These are phyloP conservation scores for Entomortierella parvispora DNA, from an alignment of 192 early-diverging fungal species.

Conservation along the genomic window DNA sequence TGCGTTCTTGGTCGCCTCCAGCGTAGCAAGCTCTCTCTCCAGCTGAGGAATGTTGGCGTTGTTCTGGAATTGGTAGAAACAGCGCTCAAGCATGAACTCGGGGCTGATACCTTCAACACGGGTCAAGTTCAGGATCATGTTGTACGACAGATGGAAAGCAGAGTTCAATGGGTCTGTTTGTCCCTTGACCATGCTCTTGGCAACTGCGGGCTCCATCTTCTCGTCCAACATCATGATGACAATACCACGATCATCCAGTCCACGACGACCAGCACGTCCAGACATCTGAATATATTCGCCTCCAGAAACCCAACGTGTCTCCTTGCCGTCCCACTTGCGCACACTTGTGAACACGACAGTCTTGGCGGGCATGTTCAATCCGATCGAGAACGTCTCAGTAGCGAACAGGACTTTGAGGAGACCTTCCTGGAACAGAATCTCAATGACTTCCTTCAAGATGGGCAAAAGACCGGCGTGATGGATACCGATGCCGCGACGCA, in stretches of 20 bases:
- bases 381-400: slow-evolving; percentile 99
- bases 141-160: slow-evolving; percentile 95
- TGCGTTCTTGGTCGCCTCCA: slow-evolving; percentile 62
- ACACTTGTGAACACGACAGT: slow-evolving; percentile 97
- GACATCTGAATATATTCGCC: slow-evolving; percentile 99
- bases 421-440: slow-evolving; percentile 98
- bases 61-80: slow-evolving; percentile 95
- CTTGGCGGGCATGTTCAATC: slow-evolving; percentile 99
- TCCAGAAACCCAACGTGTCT: slow-evolving; percentile 78
- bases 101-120: slow-evolving; percentile 94
- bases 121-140: slow-evolving; percentile 96
- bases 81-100: slow-evolving; percentile 91
- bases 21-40: slow-evolving; percentile 66
- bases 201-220: slow-evolving; percentile 92
- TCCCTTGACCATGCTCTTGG: slow-evolving; percentile 93
- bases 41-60: slow-evolving; percentile 82
- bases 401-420: slow-evolving; percentile 98
- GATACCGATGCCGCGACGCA: slow-evolving; percentile 94
- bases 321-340: slow-evolving; percentile 93
- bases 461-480: slow-evolving; percentile 97
- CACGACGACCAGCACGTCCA: slow-evolving; percentile 96
- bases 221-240: slow-evolving; percentile 97
- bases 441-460: slow-evolving; percentile 96
- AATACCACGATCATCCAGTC: slow-evolving; percentile 95
- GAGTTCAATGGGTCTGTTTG: slow-evolving; percentile 87